Evolutionary conservation across 1,284 basidiomycete species (phyloP), one percentile per base, ranked within the genome.

Genomic region (Leccinum subfulvum): DNA sequence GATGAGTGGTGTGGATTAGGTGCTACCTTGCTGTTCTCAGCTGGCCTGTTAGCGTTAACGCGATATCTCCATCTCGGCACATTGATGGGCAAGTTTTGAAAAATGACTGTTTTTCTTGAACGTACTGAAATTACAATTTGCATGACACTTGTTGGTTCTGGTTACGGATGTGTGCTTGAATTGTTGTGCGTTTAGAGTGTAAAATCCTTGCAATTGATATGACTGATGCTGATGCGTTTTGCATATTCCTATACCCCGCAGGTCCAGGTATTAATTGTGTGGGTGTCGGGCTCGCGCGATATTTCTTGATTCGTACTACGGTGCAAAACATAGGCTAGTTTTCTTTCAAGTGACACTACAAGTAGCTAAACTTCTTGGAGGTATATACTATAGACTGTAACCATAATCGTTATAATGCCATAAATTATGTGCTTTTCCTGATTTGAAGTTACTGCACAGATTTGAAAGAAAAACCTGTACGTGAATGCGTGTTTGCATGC

Each of bases 61-160:
- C 66, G 74, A 39, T 57, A 67, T 59, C 65, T 78, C 30, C 65
- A 76, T 54, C 66, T 75, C 7, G 68, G 74, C 10, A 68, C 56
- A 44, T 28, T 75, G 49, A 41, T 10, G 33, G 73, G 75, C 18
- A 77, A 66, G 30, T 76, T 67, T 28, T 75, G 54, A 71, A 30
- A 49, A 49, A 49, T 8, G 21, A 1, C 47, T 30, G 30, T 7
- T 49, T 49, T 49, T 23, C 44, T 47, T 13, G 44, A 18, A 7
- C 11, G 6, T 47, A 7, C 7, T 23, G 21, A 10, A 1, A 33
- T 33, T 49, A 23, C n/a, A 21, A 23, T 49, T 23, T 4, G 7
- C 13, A 14, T 49, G 21, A 23, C 7, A 23, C 18, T 23, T 6
- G 10, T 47, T 5, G 18, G 41, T 9, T 41, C 8, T n/a, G 9